phyloP scores from a whole-genome alignment of 2,329 filamentous ascomycete species.

The Zasmidium citrigriseum region DNA sequence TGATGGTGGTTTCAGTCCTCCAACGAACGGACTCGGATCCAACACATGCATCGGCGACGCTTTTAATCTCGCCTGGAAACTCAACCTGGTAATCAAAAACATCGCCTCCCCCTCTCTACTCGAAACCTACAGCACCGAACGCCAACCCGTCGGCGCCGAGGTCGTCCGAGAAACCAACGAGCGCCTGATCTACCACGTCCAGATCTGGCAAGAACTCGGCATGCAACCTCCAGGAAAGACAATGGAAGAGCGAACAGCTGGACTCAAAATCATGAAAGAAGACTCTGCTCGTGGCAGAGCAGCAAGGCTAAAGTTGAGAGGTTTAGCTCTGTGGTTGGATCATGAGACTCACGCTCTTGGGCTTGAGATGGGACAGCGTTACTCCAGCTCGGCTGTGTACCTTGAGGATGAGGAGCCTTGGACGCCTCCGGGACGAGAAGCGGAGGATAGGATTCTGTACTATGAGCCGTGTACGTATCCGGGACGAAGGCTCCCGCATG shows the following conservation, averaged over 20 bases:
- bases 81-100: conserved; percentile 27
- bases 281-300: not conserved
- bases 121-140: conserved; percentile 31
- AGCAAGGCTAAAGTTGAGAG: too few species aligned
- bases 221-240: conserved; percentile 26
- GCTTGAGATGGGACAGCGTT: conserved; percentile 59
- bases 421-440: conserved; percentile 5
- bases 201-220: conserved; percentile 11
- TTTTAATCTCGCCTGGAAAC: conserved; percentile 40
- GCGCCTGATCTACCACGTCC: conserved; percentile 51
- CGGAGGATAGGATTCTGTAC: conserved; percentile 42
- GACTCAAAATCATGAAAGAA: not conserved
- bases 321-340: conserved; percentile 15
- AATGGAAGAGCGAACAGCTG: conserved; percentile 32
- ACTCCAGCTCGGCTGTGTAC: conserved; percentile 47
- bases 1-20: too few species aligned
- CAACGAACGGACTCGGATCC: conserved; percentile 57
- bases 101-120: conserved; percentile 27
- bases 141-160: conserved; percentile 45
- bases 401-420: conserved; percentile 39
- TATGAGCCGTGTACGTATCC: conserved; percentile 51
- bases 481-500: conserved; percentile 60
- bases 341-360: conserved; percentile 53
- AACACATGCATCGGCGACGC: conserved; percentile 52
- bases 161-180: conserved; percentile 62